Conservation (phyloP, 306 rosid species). For the Myrica gale region DNA sequence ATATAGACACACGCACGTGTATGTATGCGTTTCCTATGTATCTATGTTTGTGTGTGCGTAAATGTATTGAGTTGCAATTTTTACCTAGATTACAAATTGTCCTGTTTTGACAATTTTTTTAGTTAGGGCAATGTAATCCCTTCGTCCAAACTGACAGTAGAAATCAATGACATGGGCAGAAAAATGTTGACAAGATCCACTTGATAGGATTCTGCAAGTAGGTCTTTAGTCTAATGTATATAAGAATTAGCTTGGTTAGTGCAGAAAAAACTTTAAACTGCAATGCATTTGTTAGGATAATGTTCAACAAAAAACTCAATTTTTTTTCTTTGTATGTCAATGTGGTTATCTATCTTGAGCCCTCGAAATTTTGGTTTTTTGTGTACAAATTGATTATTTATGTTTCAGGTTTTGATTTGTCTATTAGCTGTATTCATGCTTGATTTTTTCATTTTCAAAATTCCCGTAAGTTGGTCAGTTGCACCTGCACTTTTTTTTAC, state of each 20-base stretch:
- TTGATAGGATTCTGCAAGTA: no score
- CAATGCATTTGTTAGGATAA: neutral
- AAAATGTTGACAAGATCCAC: no score
- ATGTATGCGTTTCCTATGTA: no score
- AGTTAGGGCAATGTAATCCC: neutral
- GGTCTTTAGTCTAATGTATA: no score
- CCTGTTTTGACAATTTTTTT: neutral
- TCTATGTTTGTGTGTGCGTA: no score
- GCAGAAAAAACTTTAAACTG: neutral
- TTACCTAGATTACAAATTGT: no score
- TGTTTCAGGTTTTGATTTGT: neutral
- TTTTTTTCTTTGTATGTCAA: neutral
- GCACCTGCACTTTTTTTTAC: conserved; percentile 16
- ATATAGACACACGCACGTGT: no score
- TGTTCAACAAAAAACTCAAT: no score
- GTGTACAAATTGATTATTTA: neutral
- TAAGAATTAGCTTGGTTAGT: no score
- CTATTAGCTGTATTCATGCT: neutral
- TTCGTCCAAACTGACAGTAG: no score
- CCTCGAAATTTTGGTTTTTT: neutral
- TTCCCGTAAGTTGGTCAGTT: conserved; percentile 6
- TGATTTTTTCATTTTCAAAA: conserved; percentile 1
- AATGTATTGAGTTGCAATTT: neutral
- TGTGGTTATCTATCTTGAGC: conserved; percentile 3
- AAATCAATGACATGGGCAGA: no score